Evolutionary conservation across 1,284 basidiomycete genomes (phyloP).

Genomic region (Sporisorium graminicola): DNA sequence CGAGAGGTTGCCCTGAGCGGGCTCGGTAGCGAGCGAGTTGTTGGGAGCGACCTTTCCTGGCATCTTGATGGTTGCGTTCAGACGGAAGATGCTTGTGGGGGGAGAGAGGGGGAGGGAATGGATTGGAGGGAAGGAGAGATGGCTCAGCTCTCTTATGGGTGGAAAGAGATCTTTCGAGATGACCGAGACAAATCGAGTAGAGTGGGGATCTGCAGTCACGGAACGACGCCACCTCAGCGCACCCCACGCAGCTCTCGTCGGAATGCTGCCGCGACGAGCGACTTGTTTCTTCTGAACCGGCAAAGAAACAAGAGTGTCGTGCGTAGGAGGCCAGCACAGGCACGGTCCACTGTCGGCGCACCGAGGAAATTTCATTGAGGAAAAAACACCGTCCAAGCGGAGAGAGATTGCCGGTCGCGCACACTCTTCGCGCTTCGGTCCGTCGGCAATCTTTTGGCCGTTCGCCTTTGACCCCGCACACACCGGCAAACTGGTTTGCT

Average conservation of each 20-base stretch:
- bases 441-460: constrained; percentile 42
- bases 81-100: not conserved
- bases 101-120: not conserved
- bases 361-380: not conserved
- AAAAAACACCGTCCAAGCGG: constrained; percentile 3
- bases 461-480: constrained; percentile 21
- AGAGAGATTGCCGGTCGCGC: constrained; percentile 39
- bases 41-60: constrained; percentile 48
- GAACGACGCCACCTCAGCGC: not conserved
- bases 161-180: not conserved
- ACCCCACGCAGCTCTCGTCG: constrained; percentile 7
- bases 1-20: constrained; percentile 75
- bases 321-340: constrained; percentile 8
- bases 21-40: constrained; percentile 59
- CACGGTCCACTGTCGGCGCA: constrained; percentile 28
- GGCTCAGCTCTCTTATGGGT: not conserved
- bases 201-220: not conserved
- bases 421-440: constrained; percentile 13
- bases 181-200: not conserved
- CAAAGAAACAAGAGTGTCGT: constrained; percentile 12
- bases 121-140: not conserved
- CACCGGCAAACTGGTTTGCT: constrained; percentile 34
- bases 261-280: constrained; percentile 1
- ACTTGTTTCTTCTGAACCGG: not conserved
- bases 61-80: constrained; percentile 17